Base-by-base conservation (phyloP, 1,284 basidiomycete species). In the Heterobasidion occidentale region DNA sequence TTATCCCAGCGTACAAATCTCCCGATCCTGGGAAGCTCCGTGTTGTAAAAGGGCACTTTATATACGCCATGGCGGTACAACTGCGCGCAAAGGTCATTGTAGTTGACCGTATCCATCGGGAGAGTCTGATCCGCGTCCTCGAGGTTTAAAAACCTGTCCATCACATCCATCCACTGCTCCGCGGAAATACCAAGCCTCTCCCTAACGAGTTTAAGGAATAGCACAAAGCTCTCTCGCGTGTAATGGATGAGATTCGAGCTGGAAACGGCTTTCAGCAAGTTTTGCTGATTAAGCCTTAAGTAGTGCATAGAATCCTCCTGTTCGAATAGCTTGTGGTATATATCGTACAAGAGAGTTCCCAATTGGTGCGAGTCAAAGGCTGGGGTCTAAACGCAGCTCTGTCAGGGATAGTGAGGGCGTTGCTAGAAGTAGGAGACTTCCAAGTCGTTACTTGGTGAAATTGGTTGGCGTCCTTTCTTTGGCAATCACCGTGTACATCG, bases 311-410 rank as follows among this genome's bases (percentile, higher is more conserved):
- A 14, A 57, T 71, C 64, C 57, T 78, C 77, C 20, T 72, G 63
- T 12, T 66, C 58, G 53, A 83, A 84, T 71, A 83, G 74, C 15
- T 69, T 62, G 14, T 67, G 62, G 61, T 84, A 83, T 8, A 83
- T 63, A 8, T 68, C 65, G 53, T 74, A 79, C 5, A 84, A 62
- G 34, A 78, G 62, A n/a, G 60, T 60, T 15, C 67, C 75, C 33
- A 83, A 68, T 27, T 73, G 67, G 3, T 56, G 55, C 0, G 72
- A 55, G 57, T 72, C 64, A 58, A 72, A 68, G 46, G 55, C 36
- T 20, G 60, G 51, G 52, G 57, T 11, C 50, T 51, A 7, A 35
- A 12, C n/a, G 14, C 51, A 17, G 12, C 15, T 12, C 8, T 27
- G 19, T 6, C 3, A 11, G 11, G n/a, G 12, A 33, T 12, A 19